phyloP scores from a whole-genome alignment of 2,329 filamentous ascomycete species.

The Dothideomycetes sp. region DNA sequence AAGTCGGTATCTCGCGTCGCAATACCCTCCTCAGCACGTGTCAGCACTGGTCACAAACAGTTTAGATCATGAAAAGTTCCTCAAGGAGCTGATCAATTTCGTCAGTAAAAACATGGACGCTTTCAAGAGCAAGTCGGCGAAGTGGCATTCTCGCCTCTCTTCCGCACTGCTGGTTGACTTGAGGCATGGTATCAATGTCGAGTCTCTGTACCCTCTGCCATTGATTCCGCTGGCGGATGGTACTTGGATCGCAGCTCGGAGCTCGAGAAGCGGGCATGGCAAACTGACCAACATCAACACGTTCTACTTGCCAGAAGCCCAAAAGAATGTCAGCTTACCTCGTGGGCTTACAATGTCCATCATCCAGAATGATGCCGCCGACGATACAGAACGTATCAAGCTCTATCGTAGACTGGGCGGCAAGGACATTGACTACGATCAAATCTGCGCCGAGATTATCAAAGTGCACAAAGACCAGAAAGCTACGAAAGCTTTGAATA shows the following conservation, averaged over 20 bases:
- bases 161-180: not conserved
- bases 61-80: slow-evolving; percentile 3
- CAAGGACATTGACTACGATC: not conserved
- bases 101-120: not conserved
- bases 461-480: not conserved
- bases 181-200: not conserved
- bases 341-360: slow-evolving; percentile 8
- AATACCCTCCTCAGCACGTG: not conserved
- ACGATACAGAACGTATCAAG: not conserved
- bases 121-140: slow-evolving; percentile 1
- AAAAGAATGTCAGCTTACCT: slow-evolving; percentile 4
- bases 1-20: not conserved
- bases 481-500: not conserved
- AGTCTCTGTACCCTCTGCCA: not conserved
- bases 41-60: not conserved
- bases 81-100: slow-evolving; percentile 6
- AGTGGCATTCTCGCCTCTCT: slow-evolving; percentile 8
- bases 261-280: not conserved
- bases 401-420: slow-evolving; percentile 1
- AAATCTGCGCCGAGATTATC: not conserved
- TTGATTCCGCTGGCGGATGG: slow-evolving; percentile 9
- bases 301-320: slow-evolving; percentile 9
- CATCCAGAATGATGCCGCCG: slow-evolving; percentile 4
- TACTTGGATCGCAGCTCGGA: slow-evolving; percentile 3
- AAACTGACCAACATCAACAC: not conserved